Percentiles rank a stretch among this genome's conserved stretches.
These are phyloP conservation scores for Chalara sp. DNA, from an alignment of 2,329 filamentous ascomycete genomes.

Conservation along the genomic window DNA sequence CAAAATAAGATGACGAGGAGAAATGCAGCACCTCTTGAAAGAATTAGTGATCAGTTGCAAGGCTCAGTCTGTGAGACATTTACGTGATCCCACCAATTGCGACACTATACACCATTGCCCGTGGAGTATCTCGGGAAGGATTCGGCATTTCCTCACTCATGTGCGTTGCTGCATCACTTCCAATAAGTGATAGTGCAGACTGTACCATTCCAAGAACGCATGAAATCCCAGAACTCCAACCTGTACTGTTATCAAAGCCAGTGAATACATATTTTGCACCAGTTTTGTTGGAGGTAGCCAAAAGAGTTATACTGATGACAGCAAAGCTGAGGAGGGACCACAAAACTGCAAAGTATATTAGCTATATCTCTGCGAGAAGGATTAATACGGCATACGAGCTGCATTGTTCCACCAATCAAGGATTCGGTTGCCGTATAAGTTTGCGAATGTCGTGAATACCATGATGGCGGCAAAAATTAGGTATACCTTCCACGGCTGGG, in stretches of 20 bases:
- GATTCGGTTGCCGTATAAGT: not conserved
- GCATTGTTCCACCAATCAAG: not conserved
- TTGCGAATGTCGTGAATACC: not conserved
- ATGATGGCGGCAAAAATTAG: not conserved
- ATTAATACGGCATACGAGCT: not conserved
- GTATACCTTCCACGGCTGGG: not conserved
- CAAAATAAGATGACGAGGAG: not conserved
- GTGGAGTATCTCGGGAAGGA: constrained; percentile 31
- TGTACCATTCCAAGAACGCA: constrained; percentile 40
- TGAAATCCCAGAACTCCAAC: constrained; percentile 37
- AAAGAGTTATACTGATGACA: not conserved
- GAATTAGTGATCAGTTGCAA: too few species aligned
- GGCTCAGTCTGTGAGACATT: not conserved
- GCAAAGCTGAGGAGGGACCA: not conserved
- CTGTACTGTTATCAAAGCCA: constrained; percentile 34
- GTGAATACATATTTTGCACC: constrained; percentile 35
- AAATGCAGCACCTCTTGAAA: not conserved
- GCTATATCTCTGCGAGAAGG: not conserved
- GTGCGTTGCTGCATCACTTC: constrained; percentile 37
- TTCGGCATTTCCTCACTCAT: constrained; percentile 40
- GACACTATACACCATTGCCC: constrained; percentile 36
- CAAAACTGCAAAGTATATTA: not conserved
- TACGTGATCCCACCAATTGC: constrained; percentile 33
- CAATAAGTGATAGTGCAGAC: constrained; percentile 30
- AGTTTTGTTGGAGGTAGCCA: constrained; percentile 37